Evolutionary conservation across 2,329 filamentous ascomycete genomes (phyloP), one percentile per base, ranked within the genome.

Genomic region (Penicillium fuscoglaucum): DNA sequence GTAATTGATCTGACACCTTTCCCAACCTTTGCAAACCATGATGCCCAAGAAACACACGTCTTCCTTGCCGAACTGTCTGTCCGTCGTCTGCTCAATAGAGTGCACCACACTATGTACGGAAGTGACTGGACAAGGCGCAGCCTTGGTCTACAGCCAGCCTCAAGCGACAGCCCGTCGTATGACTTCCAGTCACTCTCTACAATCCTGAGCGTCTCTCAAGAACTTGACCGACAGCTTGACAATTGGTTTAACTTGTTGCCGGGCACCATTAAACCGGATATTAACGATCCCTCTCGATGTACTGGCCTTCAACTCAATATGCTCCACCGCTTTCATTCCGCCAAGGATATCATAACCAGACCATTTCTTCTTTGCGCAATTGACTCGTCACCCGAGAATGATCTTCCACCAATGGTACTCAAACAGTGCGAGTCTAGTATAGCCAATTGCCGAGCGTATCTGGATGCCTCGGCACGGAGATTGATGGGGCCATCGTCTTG

Each of bases 1-100:
- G 53, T 55, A 6, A 55, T 55, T 35, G 53, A 55, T 35, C 19
- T 55, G 37, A 55, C 53, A 9, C 53, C 53, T n/a, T 55, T 55
- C 17, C 53, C 53, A 28, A 28, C 19, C 13, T 51, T 55, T 26
- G 19, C 37, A 37, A 41, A 50, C 9, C 21, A 55, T 7, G 44
- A 50, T 8, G 35, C 53, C 17, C 10, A 55, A 50, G 53, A 55
- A 17, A 55, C 53, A 29, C 46, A 55, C n/a, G 33, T 55, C 13
- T 55, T 55, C 28, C 53, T 55, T 19, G 53, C 53, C 6, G 53
- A 55, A 15, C 29, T 55, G 6, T 55, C 53, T 4, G 45, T 55
- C 5, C 53, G 53, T 5, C 53, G 53, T 19, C 45, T 55, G 19
- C 53, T 55, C 4, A 55, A 55, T 13, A 29, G 53, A 13, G 53